Base-by-base conservation (phyloP, 768 basidiomycete species). In the Hydnomerulius pinastri region DNA sequence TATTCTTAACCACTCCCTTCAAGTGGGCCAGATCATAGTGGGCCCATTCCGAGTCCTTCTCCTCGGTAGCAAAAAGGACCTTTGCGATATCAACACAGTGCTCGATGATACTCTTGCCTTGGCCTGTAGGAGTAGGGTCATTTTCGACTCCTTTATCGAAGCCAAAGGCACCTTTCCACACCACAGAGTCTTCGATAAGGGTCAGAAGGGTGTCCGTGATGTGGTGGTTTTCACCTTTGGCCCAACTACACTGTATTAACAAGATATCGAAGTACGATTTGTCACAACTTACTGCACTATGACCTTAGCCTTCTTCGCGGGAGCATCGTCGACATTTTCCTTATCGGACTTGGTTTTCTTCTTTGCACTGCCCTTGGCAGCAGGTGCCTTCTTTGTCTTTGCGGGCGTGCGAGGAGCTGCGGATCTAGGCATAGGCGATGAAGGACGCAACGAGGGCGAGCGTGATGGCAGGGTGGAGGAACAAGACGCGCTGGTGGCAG, bases 141-240 rank as follows among this genome's bases (percentile, higher is more conserved):
- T 33, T 33, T 33, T 33, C 13, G 15, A 33, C 50, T 7, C 50
- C 56, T 51, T 55, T 57, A 8, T 51, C 47, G 25, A 63, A 61
- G n/a, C 61, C 61, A 36, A 63, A 59, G 21, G 50, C 44, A 23
- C 52, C 59, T 29, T 43, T 33, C 49, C 51, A 63, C 4, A 29
- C 32, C 4, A 46, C 28, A 15, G 43, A 58, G 7, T 49, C 49
- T 40, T 63, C 57, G 27, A 61, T 55, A 30, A 61, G 37, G 15
- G 54, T 58, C 23, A 63, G 51, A 7, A 61, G 50, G n/a, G 11
- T 28, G 42, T 60, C 60, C 8, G 59, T 59, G 20, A 57, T 35
- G 13, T 30, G 30, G 38, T 37, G 32, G 37, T 53, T 18, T 6
- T 32, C 25, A 12, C 21, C 24, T 18, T 49, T 49, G 15, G 39